These are phyloP conservation scores for Tetrahymena malaccensis DNA, from an alignment of 73 alveolate genomes.

Conservation along the genomic window DNA sequence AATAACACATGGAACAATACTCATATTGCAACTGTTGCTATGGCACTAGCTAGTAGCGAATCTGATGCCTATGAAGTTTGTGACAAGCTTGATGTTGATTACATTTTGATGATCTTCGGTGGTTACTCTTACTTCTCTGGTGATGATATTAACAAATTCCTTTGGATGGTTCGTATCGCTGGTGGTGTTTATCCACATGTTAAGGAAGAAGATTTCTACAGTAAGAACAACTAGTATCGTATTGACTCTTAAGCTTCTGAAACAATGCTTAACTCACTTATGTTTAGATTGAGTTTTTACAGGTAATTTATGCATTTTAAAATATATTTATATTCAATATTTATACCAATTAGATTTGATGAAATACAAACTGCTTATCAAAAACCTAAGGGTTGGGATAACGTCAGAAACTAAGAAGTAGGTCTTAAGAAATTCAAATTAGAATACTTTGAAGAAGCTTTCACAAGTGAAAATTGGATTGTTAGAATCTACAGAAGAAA, in stretches of 20 bases:
- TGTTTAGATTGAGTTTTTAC: constrained; percentile 75
- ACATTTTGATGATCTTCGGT: constrained; percentile 74
- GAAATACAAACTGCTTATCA: constrained; percentile 61
- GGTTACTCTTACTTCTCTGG: constrained; percentile 72
- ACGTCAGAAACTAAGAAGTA: constrained; percentile 69
- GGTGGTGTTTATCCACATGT: constrained; percentile 81
- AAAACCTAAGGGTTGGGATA: constrained; percentile 70
- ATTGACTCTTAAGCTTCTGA: constrained; percentile 70
- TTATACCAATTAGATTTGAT: constrained; percentile 44
- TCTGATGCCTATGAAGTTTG: constrained; percentile 74
- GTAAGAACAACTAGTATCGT: constrained; percentile 57
- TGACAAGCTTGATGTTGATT: constrained; percentile 75
- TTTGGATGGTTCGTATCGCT: constrained; percentile 90
- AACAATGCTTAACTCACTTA: constrained; percentile 71
- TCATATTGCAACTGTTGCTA: constrained; percentile 89
- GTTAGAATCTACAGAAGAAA: constrained; percentile 66
- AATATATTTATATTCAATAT: background rate
- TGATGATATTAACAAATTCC: constrained; percentile 83
- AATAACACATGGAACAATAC: constrained; percentile 88
- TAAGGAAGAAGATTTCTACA: constrained; percentile 68
- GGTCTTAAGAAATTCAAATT: constrained; percentile 75
- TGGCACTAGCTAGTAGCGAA: constrained; percentile 78
- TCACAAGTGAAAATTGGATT: constrained; percentile 80
- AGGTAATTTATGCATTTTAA: background rate
- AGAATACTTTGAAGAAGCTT: constrained; percentile 77